A percentile compares a stretch with the other conserved stretches of the same genome.
Conservation (phyloP, 257 asterid genomes). For the Forsythia viridissima region DNA sequence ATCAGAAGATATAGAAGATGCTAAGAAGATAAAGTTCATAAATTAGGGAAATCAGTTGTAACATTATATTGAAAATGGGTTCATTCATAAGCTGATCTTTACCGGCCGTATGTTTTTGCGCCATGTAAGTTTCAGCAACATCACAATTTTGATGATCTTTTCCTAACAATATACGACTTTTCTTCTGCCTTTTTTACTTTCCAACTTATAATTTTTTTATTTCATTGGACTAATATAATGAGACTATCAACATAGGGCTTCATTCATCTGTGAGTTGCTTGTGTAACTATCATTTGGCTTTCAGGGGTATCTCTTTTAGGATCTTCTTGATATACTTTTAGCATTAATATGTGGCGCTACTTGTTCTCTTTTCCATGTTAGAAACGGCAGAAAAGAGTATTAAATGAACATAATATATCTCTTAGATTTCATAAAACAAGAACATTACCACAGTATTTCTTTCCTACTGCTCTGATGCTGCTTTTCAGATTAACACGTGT, state of each 20-base stretch:
- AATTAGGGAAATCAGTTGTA: constrained; percentile 12
- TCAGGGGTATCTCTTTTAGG: background rate
- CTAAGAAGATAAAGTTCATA: constrained; percentile 29
- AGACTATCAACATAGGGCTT: background rate
- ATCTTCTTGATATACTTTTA: background rate
- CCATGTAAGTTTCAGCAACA: constrained; percentile 13
- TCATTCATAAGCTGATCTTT: constrained; percentile 16
- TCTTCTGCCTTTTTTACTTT: background rate
- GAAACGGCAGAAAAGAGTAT: background rate
- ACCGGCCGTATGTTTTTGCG: background rate
- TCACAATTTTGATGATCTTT: constrained; percentile 28
- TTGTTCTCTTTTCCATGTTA: background rate
- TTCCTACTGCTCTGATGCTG: background rate
- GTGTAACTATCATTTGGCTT: background rate
- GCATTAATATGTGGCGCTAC: background rate
- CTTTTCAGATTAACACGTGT: background rate
- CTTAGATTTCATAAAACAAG: background rate
- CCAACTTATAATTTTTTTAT: background rate
- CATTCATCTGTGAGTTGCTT: background rate
- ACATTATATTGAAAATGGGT: constrained; percentile 20
- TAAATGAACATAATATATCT: background rate
- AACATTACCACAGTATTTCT: background rate
- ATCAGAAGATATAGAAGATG: constrained; percentile 73
- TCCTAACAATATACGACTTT: constrained; percentile 8
- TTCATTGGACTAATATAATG: background rate